phyloP scores from a whole-genome alignment of 352 stramenopile genomes.

The Phytophthora pluvialis region DNA sequence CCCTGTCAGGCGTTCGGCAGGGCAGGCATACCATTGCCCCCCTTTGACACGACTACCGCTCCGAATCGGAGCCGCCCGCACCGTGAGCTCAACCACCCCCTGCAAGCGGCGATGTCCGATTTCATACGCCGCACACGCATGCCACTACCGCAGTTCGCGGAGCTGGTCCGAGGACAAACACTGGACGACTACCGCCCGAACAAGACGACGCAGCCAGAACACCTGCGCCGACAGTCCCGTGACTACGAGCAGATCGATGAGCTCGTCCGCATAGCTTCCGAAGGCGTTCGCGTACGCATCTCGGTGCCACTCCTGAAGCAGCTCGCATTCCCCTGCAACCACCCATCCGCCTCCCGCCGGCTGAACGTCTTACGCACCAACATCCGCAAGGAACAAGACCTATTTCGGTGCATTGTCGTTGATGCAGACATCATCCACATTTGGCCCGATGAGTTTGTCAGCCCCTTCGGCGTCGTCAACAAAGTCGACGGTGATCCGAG shows the following conservation, averaged over 20 bases:
- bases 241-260: not conserved
- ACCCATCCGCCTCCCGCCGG: not conserved
- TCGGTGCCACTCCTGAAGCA: not conserved
- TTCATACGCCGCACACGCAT: too few relatives aligned
- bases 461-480: slow-evolving; percentile 5
- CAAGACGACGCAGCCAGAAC: not conserved
- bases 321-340: not conserved
- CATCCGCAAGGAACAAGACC: slow-evolving; percentile 14
- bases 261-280: not conserved
- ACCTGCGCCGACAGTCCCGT: not conserved
- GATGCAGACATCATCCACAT: slow-evolving; percentile 8
- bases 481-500: not conserved
- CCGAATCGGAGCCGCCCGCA: too few relatives aligned
- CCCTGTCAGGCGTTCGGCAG: too few relatives aligned
- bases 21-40: too few relatives aligned
- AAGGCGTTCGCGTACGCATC: not conserved
- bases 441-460: slow-evolving; percentile 5
- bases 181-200: not conserved
- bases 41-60: too few relatives aligned
- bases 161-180: slow-evolving; percentile 5
- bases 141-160: not conserved
- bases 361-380: not conserved
- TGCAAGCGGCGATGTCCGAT: too few relatives aligned
- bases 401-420: not conserved
- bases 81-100: too few relatives aligned